A percentile compares a stretch with the other conserved stretches of the same genome.
Evolutionary conservation across 179 eudicot species (phyloP).

Genomic region (Drosera spatulata): DNA sequence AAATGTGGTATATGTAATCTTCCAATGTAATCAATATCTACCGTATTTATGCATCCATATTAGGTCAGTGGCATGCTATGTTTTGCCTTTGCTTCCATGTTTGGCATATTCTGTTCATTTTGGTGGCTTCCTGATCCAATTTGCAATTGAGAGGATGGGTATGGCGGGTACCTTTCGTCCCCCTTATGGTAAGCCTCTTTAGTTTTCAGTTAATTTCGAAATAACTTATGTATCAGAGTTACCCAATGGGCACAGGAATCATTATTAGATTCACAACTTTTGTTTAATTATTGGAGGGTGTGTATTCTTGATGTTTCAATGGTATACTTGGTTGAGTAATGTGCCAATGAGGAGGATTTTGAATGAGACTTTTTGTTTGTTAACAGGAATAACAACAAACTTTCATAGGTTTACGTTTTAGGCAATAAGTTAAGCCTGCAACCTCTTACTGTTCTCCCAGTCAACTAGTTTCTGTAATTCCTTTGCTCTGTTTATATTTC

Average conservation of each 20-base stretch:
- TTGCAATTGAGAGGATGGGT: conserved; percentile 94
- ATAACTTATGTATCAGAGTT: too few relatives aligned
- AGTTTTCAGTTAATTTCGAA: too few relatives aligned
- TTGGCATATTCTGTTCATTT: conserved; percentile 57
- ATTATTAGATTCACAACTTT: not conserved
- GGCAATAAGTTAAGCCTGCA: too few relatives aligned
- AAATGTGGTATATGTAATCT: not conserved
- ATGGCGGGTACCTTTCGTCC: conserved; percentile 94
- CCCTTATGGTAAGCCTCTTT: conserved; percentile 66
- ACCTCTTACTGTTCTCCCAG: too few relatives aligned
- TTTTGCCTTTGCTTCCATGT: conserved; percentile 63
- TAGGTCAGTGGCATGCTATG: conserved; percentile 68
- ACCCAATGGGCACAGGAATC: too few relatives aligned
- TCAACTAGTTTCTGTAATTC: not conserved
- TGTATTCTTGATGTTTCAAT: not conserved
- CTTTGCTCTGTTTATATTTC: not conserved
- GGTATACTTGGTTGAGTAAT: not conserved
- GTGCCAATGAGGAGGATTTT: not conserved
- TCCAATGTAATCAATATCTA: conserved; percentile 1
- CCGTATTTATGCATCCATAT: conserved; percentile 10
- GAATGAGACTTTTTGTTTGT: too few relatives aligned
- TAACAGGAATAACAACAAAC: too few relatives aligned
- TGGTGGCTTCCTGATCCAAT: conserved; percentile 62
- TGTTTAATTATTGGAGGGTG: not conserved
- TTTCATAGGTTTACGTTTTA: too few relatives aligned